Base-by-base conservation (phyloP, 495 filamentous ascomycete species). In the Aspergillus avenaceus region DNA sequence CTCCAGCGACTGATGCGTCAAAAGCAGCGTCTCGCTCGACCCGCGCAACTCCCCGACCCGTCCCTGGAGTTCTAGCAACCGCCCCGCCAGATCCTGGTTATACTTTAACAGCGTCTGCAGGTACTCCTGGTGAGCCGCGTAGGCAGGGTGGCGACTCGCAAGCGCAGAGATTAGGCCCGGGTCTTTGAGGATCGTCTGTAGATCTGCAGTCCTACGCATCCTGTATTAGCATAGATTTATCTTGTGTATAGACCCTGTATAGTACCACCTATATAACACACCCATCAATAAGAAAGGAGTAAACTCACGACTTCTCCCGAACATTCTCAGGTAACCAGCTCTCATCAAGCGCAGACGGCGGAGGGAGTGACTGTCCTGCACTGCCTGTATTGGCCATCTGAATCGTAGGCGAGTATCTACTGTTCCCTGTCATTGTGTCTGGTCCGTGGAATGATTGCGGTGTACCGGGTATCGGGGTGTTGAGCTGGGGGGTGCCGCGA, bases 1-100 rank as follows among this genome's bases (percentile, higher is more conserved):
- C 62, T 97, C 93, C 2, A 96, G 83, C 5, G 87, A 89, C 59
- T 89, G 86, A 16, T 92, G 81, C 2, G 84, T 77, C 1, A 97
- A 81, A 2, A 98, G 82, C 42, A 91, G 86, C 2, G 85, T 82
- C 64, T 97, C 89, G 0, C 87, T 84, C 7, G 71, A 69, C 18
- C 77, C 71, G 49, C 90, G 86, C 25, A 85, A 78, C 48, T 77
- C 71, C 2, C 71, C 64, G 18, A 96, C 75, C 32, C 76, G 82
- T 5, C 75, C 60, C 34, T 81, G 70, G 14, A 88, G 79, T 12
- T 85, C 81, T n/a, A 81, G 67, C 8, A 88, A 63, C 62, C 91
- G 91, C 11, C 78, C 75, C 45, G 79, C 69, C 0, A 96, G 81
- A 49, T 78, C 65, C 25, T 93, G 77, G 45, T 88, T 82, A 43